Conservation (phyloP, 2,329 filamentous ascomycete genomes). For the Colletotrichum lini region DNA sequence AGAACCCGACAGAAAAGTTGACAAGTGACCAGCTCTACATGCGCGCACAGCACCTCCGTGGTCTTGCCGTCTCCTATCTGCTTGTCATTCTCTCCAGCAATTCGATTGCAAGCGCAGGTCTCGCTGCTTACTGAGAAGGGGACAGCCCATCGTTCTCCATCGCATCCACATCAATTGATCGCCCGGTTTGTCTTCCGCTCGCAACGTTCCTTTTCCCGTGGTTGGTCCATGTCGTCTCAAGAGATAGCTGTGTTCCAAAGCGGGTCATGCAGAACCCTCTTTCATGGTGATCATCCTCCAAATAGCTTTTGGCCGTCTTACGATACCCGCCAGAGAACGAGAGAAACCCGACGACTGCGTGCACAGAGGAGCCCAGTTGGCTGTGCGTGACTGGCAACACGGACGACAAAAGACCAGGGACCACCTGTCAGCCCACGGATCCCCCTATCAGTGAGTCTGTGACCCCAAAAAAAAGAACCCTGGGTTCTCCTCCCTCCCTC, state of each 20-base stretch:
- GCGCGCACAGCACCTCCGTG: constrained; percentile 21
- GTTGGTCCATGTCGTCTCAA: constrained; percentile 13
- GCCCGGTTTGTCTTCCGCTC: not conserved
- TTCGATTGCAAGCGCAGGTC: too few relatives aligned
- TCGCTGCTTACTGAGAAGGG: too few relatives aligned
- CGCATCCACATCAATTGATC: too few relatives aligned
- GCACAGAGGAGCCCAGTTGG: not conserved
- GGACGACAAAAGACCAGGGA: constrained; percentile 6
- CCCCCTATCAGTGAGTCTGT: not conserved
- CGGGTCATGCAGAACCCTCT: constrained; percentile 17
- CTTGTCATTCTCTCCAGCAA: too few relatives aligned
- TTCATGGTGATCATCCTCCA: constrained; percentile 7
- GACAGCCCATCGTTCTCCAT: too few relatives aligned
- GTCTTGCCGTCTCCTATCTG: not conserved
- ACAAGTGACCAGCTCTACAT: constrained; percentile 35
- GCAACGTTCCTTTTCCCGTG: constrained; percentile 10
- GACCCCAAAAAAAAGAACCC: not conserved
- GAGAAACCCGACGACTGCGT: not conserved
- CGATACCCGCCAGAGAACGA: constrained; percentile 1
- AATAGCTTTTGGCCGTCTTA: constrained; percentile 15
- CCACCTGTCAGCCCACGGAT: not conserved
- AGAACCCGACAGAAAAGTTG: constrained; percentile 29
- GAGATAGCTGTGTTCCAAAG: not conserved
- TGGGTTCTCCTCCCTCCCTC: constrained; percentile 23
- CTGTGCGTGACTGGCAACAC: constrained; percentile 15